phyloP scores from a whole-genome alignment of 345 rosid species.

The Pugionium cornutum region DNA sequence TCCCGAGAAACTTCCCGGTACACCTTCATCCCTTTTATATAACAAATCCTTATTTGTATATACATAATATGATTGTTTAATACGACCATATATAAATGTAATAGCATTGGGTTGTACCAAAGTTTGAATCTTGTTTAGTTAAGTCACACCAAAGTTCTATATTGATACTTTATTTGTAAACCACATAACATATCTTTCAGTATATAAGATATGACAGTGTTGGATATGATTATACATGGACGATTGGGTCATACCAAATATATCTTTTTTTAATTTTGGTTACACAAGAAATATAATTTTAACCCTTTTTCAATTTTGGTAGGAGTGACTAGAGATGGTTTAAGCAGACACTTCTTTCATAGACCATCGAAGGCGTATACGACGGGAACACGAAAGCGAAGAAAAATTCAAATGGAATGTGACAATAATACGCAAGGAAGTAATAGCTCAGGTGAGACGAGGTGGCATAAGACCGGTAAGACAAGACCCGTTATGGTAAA shows the following conservation, averaged over 20 bases:
- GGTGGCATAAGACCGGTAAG: constrained; percentile 99
- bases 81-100: not conserved
- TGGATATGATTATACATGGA: no score
- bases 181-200: no score
- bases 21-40: constrained; percentile 13
- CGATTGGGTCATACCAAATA: constrained; percentile 5
- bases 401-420: constrained; percentile 94
- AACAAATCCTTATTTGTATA: not conserved
- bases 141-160: not conserved
- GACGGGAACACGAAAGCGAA: constrained; percentile 92
- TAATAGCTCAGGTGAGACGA: constrained; percentile 72
- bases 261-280: constrained; percentile 15
- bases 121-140: not conserved
- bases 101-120: not conserved
- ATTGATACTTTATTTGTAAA: no score
- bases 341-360: constrained; percentile 97
- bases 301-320: constrained; percentile 11
- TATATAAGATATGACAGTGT: no score
- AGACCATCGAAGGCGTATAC: constrained; percentile 98
- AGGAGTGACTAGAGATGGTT: constrained; percentile 98
- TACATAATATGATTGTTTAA: constrained; percentile 3
- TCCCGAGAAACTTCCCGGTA: constrained; percentile 99
- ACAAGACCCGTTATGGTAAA: constrained; percentile 95
- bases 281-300: constrained; percentile 21
- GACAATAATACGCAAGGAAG: constrained; percentile 67